Conservation (phyloP, 2,329 filamentous ascomycete species). For the Botryotinia globosa region DNA sequence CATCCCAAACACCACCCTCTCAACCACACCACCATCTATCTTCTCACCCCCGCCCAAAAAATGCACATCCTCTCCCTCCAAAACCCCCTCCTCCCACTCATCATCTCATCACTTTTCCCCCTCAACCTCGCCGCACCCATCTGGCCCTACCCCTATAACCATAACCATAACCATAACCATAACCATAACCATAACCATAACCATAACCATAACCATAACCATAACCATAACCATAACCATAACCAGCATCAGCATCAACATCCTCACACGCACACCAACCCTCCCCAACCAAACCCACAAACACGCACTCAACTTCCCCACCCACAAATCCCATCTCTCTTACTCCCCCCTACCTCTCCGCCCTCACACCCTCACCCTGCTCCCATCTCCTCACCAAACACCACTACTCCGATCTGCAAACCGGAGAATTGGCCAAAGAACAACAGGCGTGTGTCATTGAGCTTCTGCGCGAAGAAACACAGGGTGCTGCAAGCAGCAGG, state of each 20-base stretch:
- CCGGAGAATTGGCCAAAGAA: rapidly evolving
- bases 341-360: too few relatives aligned
- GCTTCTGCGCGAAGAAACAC: neutral
- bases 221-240: neutral
- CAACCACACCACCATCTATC: neutral
- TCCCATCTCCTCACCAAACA: neutral
- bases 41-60: neutral
- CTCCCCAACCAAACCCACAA: neutral
- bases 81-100: neutral
- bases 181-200: neutral
- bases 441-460: neutral
- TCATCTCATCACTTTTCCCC: neutral
- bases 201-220: neutral
- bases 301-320: neutral
- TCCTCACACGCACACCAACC: neutral
- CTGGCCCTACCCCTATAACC: neutral
- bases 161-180: neutral
- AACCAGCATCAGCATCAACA: neutral
- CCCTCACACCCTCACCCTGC: neutral
- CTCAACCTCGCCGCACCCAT: too few relatives aligned
- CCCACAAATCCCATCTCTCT: neutral
- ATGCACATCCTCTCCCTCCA: neutral
- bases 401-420: neutral
- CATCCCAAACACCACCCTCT: neutral
- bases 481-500: neutral